Evolutionary conservation across 73 alveolate genomes (phyloP).

Genomic region (Symbiodinium natans): DNA sequence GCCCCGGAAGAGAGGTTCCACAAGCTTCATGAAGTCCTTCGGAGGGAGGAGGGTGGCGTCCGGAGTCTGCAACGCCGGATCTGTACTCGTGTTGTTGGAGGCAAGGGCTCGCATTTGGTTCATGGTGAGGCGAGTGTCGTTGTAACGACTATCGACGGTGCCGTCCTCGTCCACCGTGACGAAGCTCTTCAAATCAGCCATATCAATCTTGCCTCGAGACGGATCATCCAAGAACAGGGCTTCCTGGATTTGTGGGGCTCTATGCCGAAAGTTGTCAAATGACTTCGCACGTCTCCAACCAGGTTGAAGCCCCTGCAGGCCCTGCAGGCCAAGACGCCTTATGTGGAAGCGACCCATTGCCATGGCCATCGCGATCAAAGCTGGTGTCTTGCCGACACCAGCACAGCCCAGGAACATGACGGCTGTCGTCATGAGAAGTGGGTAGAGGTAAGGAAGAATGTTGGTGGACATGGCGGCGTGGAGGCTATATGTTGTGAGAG

Average conservation of each 20-base stretch:
- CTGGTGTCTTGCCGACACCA: constrained; percentile 35
- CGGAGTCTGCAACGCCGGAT: too few species aligned
- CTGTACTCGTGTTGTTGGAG: too few species aligned
- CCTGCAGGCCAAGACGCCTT: neutral
- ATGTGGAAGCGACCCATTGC: constrained; percentile 37
- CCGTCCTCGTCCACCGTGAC: constrained; percentile 25
- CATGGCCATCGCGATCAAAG: constrained; percentile 9
- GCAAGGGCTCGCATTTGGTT: neutral
- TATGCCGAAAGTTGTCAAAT: constrained; percentile 9
- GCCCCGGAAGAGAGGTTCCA: neutral
- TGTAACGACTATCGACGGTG: neutral
- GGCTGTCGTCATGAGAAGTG: neutral
- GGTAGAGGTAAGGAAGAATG: neutral
- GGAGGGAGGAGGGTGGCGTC: too few species aligned
- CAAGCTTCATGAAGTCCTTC: too few species aligned
- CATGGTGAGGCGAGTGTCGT: constrained; percentile 11
- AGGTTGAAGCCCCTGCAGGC: neutral
- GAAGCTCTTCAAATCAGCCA: constrained; percentile 26
- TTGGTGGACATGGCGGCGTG: neutral
- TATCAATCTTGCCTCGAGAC: neutral
- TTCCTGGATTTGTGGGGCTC: neutral
- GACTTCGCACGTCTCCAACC: constrained; percentile 5
- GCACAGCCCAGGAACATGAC: neutral
- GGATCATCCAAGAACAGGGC: constrained; percentile 47
- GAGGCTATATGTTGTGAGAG: neutral